Conservation (phyloP, 2,329 filamentous ascomycete genomes). For the Tolypocladium sp. region DNA sequence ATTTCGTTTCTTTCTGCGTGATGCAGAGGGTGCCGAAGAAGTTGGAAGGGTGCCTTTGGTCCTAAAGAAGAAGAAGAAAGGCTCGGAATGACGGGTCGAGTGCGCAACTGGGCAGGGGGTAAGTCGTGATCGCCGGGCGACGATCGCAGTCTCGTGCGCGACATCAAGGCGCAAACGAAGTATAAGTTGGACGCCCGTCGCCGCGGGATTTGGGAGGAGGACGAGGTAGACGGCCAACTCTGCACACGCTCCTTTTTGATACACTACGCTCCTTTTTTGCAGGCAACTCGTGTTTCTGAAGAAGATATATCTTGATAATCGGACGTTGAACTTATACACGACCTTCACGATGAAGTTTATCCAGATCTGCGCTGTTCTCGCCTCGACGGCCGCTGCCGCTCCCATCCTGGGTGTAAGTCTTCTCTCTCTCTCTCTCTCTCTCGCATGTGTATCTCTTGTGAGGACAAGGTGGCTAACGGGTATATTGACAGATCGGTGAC, state of each 20-base stretch:
- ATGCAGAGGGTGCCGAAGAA: too few relatives aligned
- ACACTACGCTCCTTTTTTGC: background rate
- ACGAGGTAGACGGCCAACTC: background rate
- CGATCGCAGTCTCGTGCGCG: background rate
- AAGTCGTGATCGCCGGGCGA: background rate
- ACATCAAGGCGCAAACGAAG: background rate
- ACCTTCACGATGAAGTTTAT: background rate
- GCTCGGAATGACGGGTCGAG: background rate
- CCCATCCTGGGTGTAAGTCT: background rate
- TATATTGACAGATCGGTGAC: background rate
- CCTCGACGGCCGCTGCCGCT: background rate
- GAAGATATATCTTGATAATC: too few relatives aligned
- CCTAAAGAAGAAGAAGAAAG: background rate
- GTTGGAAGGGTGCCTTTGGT: too few relatives aligned
- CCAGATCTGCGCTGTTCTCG: background rate
- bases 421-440: background rate
- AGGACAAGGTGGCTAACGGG: background rate
- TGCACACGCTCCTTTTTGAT: background rate
- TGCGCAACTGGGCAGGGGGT: background rate
- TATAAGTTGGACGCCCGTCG: background rate
- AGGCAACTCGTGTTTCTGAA: background rate
- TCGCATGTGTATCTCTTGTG: background rate
- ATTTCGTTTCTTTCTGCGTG: too few relatives aligned
- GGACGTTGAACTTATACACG: background rate
- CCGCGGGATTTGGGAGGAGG: background rate